Evolutionary conservation across 345 rosid species (phyloP).

Genomic region (Garcia nutans): DNA sequence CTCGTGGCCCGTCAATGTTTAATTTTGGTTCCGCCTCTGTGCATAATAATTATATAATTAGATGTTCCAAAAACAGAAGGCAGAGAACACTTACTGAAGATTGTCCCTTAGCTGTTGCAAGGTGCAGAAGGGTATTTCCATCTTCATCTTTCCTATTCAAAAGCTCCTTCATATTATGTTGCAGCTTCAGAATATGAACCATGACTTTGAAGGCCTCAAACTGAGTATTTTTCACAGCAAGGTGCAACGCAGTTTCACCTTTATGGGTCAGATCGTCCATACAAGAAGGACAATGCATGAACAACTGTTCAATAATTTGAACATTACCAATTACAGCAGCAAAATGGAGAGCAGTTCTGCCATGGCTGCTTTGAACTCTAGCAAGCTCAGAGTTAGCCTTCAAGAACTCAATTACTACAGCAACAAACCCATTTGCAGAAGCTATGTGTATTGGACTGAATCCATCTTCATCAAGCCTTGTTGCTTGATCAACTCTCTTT

Average conservation of each 20-base stretch:
- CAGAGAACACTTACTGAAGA: neutral
- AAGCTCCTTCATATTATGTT: neutral
- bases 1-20: too few relatives aligned
- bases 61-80: too few relatives aligned
- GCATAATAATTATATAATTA: too few relatives aligned
- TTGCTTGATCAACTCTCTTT: neutral
- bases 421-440: constrained; percentile 1
- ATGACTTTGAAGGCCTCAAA: constrained; percentile 4
- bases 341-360: constrained; percentile 12
- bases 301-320: neutral
- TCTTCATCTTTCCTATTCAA: constrained; percentile 1
- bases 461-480: constrained; percentile 5
- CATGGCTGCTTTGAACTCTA: constrained; percentile 1
- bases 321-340: neutral
- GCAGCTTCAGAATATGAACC: neutral
- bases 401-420: neutral
- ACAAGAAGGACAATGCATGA: neutral
- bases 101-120: neutral
- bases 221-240: constrained; percentile 6
- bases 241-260: constrained; percentile 10
- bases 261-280: neutral
- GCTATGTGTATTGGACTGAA: constrained; percentile 12
- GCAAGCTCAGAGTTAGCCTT: neutral
- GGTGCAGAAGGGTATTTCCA: constrained; percentile 15
- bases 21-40: too few relatives aligned